Conservation (phyloP, 805 yeast species). For the Nematodospora valgi region DNA sequence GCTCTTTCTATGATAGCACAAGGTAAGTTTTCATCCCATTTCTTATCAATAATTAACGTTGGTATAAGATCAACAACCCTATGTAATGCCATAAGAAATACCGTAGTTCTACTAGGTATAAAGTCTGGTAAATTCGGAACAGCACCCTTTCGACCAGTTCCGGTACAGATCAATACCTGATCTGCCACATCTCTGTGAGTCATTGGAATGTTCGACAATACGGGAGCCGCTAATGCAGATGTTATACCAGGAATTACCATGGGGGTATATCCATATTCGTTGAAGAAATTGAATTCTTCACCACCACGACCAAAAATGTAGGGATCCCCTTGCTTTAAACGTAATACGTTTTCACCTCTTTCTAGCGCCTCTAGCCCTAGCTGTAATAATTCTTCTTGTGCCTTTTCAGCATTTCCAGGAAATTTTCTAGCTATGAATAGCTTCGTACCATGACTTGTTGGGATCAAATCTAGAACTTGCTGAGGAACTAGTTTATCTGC, state of each 20-base stretch:
- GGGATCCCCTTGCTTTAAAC: slow-evolving; percentile 96
- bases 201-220: slow-evolving; percentile 78
- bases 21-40: slow-evolving; percentile 72
- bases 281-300: slow-evolving; percentile 76
- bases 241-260: slow-evolving; percentile 83
- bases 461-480: slow-evolving; percentile 79
- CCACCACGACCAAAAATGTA: slow-evolving; percentile 96
- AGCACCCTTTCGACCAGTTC: slow-evolving; percentile 87
- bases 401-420: slow-evolving; percentile 95
- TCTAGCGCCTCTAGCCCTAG: slow-evolving; percentile 64
- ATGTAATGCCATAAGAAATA: slow-evolving; percentile 88
- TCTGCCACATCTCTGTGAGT: slow-evolving; percentile 92
- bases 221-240: slow-evolving; percentile 86
- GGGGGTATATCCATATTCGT: slow-evolving; percentile 65
- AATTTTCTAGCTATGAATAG: slow-evolving; percentile 87
- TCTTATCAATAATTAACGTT: slow-evolving; percentile 35
- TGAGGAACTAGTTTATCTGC: slow-evolving; percentile 94
- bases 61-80: slow-evolving; percentile 59
- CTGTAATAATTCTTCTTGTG: slow-evolving; percentile 79
- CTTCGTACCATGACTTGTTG: slow-evolving; percentile 54
- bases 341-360: slow-evolving; percentile 73
- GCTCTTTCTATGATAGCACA: slow-evolving; percentile 89
- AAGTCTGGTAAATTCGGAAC: slow-evolving; percentile 76
- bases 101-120: slow-evolving; percentile 70
- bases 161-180: slow-evolving; percentile 90